phyloP scores from a whole-genome alignment of 2,329 filamentous ascomycete genomes.

The Cladophialophora bantiana region DNA sequence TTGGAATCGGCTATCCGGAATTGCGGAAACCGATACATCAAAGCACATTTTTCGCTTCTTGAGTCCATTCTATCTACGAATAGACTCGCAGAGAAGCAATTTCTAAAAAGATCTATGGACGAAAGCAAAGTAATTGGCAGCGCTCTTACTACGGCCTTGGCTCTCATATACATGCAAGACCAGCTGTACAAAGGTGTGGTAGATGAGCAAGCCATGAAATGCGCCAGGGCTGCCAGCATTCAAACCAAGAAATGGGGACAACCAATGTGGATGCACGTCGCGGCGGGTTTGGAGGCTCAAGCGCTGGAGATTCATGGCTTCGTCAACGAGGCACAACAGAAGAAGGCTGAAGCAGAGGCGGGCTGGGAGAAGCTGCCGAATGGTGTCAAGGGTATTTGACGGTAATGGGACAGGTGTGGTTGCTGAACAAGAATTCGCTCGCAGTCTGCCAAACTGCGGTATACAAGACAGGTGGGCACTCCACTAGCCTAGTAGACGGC shows the following conservation, averaged over 20 bases:
- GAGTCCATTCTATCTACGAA: conserved; percentile 70
- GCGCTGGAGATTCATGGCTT: conserved; percentile 77
- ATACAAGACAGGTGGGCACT: neutral
- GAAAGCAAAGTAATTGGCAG: conserved; percentile 75
- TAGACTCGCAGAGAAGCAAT: conserved; percentile 78
- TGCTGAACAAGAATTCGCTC: neutral
- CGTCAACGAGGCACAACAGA: conserved; percentile 56
- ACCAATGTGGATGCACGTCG: conserved; percentile 79
- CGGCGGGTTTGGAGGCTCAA: conserved; percentile 77
- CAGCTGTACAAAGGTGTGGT: conserved; percentile 83
- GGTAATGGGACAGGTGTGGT: neutral
- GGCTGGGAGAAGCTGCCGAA: conserved; percentile 49
- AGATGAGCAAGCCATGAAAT: conserved; percentile 80
- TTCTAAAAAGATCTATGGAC: conserved; percentile 75
- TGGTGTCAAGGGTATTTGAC: conserved; percentile 19
- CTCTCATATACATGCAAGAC: conserved; percentile 83
- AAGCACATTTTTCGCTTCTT: conserved; percentile 78
- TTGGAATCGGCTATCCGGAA: conserved; percentile 72
- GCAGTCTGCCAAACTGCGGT: neutral
- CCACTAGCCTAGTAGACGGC: too few relatives aligned
- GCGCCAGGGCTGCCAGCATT: conserved; percentile 71
- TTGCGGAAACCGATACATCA: conserved; percentile 76
- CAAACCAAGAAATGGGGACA: conserved; percentile 75
- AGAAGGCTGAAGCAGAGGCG: conserved; percentile 55
- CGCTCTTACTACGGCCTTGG: conserved; percentile 80